Evolutionary conservation across 441 rosid genomes (phyloP).

Genomic region (Eutrema salsugineum): DNA sequence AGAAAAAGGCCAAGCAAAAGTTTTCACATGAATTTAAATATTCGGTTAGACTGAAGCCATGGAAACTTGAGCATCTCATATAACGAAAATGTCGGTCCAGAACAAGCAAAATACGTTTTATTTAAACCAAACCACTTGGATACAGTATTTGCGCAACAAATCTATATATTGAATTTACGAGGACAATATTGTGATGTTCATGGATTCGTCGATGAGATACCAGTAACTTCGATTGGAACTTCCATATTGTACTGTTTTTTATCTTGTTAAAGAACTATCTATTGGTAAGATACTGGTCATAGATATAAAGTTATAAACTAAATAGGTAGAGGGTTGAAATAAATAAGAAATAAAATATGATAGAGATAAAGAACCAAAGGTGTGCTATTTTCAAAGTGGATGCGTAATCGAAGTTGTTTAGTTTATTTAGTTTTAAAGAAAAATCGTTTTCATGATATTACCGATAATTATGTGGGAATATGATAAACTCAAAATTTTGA

Average conservation of each 20-base stretch:
- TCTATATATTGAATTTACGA: not conserved
- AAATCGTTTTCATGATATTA: not conserved
- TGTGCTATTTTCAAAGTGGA: not conserved
- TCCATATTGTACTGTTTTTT: no score
- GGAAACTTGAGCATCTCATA: not conserved
- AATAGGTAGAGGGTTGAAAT: not conserved
- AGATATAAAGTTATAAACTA: not conserved
- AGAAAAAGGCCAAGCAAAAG: not conserved
- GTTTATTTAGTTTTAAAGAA: not conserved
- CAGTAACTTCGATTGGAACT: not conserved
- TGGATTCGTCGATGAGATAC: not conserved
- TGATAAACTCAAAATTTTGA: slow-evolving; percentile 20
- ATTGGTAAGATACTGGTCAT: not conserved
- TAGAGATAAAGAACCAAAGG: not conserved
- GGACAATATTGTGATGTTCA: not conserved
- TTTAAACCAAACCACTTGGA: slow-evolving; percentile 14
- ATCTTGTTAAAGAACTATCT: no score
- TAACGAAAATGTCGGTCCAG: slow-evolving; percentile 8
- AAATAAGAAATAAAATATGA: not conserved
- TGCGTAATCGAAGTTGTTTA: slow-evolving; percentile 9
- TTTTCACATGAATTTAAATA: not conserved
- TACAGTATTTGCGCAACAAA: not conserved
- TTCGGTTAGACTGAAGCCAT: not conserved
- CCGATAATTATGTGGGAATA: slow-evolving; percentile 16
- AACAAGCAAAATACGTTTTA: slow-evolving; percentile 4